These are phyloP conservation scores for Manihot esculenta DNA, from an alignment of 441 rosid species.

Conservation along the genomic window DNA sequence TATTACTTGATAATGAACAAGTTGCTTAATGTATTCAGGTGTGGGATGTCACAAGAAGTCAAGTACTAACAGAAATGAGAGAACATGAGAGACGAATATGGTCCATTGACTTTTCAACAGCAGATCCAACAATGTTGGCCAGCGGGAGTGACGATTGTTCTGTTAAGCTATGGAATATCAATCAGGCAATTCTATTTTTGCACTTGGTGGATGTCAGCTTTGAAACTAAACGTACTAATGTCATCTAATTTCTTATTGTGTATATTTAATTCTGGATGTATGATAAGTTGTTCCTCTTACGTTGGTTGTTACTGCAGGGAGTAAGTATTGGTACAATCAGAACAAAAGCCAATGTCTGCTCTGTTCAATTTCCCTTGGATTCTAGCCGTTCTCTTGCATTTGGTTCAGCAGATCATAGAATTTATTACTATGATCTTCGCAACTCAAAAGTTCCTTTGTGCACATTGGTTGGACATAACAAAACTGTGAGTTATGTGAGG, in stretches of 20 bases:
- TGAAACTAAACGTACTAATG: conserved; percentile 62
- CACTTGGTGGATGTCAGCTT: conserved; percentile 86
- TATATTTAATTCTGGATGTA: conserved; percentile 35
- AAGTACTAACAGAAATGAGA: conserved; percentile 65
- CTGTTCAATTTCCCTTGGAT: conserved; percentile 88
- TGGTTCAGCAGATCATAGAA: conserved; percentile 94
- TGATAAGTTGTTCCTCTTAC: conserved; percentile 48
- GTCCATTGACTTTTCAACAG: conserved; percentile 87
- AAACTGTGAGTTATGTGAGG: conserved; percentile 94
- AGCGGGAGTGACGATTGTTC: conserved; percentile 95
- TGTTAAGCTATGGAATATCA: conserved; percentile 97
- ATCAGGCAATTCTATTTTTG: conserved; percentile 95
- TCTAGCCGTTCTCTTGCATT: conserved; percentile 81
- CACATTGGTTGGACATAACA: conserved; percentile 77
- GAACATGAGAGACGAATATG: conserved; percentile 93
- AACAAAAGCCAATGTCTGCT: conserved; percentile 91
- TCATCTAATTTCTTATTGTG: conserved; percentile 42
- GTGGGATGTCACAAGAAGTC: conserved; percentile 89
- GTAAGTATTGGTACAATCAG: conserved; percentile 78
- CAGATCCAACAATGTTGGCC: conserved; percentile 82
- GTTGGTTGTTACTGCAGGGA: conserved; percentile 66
- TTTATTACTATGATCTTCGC: conserved; percentile 91
- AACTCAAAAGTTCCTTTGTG: conserved; percentile 77
- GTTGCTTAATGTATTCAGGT: conserved; percentile 42
- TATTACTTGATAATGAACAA: conserved; percentile 12